Base-by-base conservation (phyloP, 352 stramenopile genomes). In the Porosira glacialis region DNA sequence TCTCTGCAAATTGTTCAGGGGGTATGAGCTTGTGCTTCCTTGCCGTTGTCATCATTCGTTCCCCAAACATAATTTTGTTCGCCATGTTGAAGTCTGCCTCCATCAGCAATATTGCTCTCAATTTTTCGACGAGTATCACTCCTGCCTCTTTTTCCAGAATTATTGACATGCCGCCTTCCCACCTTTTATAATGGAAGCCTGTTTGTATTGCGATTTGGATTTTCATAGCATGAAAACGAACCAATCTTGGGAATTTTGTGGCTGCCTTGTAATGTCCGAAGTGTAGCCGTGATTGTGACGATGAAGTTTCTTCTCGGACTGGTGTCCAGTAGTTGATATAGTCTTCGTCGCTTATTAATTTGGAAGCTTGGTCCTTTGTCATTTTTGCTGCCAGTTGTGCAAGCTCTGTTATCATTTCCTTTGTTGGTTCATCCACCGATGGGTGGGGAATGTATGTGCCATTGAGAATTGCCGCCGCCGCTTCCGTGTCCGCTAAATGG, bases 251-350 rank as follows among this genome's bases (percentile, higher is more conserved):
- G 7, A 50, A 78, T 0, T 58, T 2, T 15, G 60, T 43, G 5
- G 45, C 68, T 10, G 59, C 53, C 15, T 65, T 81, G 48, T 74
- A 78, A 51, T 78, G 66, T 2, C 66, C 59, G 28, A 81, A 81
- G 22, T 75, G 66, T 0, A 70, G 38, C 5, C 55, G 35, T 11
- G 65, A 78, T 3, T 48, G 21, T 28, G 72, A 81, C 0, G 66
- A 81, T 0, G 66, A 78, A 2, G 72, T 81, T 27, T 65, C 41
- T 38, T 51, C 74, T 67, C 1, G 59, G 57, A 15, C 48, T 19
- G 24, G 59, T 73, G 11, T 22, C 39, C 72, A 66, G 77, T 10
- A 33, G 5, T 39, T 11, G 17, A 69, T 55, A 1, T 69, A 33
- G 17, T 51, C 49, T 2, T 15, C 24, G 0, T 35, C 21, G 17